phyloP scores from a whole-genome alignment of 2,329 filamentous ascomycete species.

The Trichoderma pleuroti region DNA sequence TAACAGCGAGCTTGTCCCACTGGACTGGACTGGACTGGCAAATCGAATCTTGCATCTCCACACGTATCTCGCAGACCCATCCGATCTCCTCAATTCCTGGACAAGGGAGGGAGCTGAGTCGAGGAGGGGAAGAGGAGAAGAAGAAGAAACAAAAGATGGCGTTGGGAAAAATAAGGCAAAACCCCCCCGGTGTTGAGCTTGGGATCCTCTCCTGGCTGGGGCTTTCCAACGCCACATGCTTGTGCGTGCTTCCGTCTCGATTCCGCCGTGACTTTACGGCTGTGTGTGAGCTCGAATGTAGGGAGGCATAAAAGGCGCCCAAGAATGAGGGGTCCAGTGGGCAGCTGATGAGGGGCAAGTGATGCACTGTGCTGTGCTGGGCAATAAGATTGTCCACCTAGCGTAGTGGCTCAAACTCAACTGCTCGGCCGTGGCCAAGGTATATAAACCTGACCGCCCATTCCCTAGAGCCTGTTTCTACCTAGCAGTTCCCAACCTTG shows the following conservation, averaged over 20 bases:
- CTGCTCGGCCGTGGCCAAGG: not conserved
- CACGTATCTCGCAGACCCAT: not conserved
- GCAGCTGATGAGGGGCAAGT: not conserved
- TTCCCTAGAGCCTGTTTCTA: not conserved
- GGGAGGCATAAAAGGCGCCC: not conserved
- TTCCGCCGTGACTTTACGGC: not conserved
- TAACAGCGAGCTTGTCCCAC: not conserved
- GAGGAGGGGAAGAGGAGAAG: not conserved
- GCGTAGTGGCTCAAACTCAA: not conserved
- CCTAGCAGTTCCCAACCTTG: not conserved
- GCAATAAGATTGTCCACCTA: not conserved
- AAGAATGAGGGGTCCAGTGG: not conserved
- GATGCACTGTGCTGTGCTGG: not conserved
- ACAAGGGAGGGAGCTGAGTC: not conserved
- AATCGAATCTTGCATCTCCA: not conserved
- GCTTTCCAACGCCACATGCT: not conserved
- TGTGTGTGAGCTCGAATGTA: not conserved
- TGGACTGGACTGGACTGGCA: not conserved
- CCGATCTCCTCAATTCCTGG: not conserved
- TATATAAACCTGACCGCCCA: conserved; percentile 15
- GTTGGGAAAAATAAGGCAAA: not conserved
- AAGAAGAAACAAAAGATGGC: not conserved
- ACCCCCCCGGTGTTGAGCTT: not conserved
- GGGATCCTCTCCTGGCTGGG: not conserved
- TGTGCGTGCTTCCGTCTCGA: not conserved